Conservation (phyloP, 805 yeast genomes). For the Starmerella apicola region DNA sequence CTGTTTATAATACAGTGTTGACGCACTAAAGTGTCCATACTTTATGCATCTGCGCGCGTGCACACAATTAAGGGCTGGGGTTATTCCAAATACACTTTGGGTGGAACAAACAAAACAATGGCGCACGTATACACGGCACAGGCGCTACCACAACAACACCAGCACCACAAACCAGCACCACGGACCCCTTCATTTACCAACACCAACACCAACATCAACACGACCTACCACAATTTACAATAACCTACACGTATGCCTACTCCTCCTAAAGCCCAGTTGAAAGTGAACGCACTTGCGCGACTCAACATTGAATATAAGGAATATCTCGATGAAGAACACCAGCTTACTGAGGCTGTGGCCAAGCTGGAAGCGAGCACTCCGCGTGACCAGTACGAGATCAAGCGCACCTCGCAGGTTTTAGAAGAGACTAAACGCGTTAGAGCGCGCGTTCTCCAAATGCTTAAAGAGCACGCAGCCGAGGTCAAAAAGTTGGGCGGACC, state of each 20-base stretch:
- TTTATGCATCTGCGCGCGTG: too few relatives aligned
- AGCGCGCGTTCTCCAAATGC: conserved; percentile 37
- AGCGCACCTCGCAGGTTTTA: conserved; percentile 35
- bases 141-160: too few relatives aligned
- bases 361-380: conserved; percentile 32
- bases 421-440: conserved; percentile 43
- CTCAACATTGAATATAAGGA: conserved; percentile 53
- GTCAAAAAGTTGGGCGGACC: conserved; percentile 19
- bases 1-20: neutral
- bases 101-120: too few relatives aligned
- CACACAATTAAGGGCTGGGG: too few relatives aligned
- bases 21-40: too few relatives aligned
- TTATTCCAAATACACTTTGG: too few relatives aligned
- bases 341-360: conserved; percentile 40
- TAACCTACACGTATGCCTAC: conserved; percentile 50
- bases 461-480: conserved; percentile 25
- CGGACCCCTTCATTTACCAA: too few relatives aligned
- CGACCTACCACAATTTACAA: too few relatives aligned
- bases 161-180: too few relatives aligned
- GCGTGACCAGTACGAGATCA: conserved; percentile 55
- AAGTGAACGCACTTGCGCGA: conserved; percentile 54
- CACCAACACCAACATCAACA: too few relatives aligned
- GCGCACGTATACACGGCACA: too few relatives aligned
- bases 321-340: conserved; percentile 47
- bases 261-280: conserved; percentile 60